Base-by-base conservation (phyloP, 768 basidiomycete species). In the Boletus reticulatus region DNA sequence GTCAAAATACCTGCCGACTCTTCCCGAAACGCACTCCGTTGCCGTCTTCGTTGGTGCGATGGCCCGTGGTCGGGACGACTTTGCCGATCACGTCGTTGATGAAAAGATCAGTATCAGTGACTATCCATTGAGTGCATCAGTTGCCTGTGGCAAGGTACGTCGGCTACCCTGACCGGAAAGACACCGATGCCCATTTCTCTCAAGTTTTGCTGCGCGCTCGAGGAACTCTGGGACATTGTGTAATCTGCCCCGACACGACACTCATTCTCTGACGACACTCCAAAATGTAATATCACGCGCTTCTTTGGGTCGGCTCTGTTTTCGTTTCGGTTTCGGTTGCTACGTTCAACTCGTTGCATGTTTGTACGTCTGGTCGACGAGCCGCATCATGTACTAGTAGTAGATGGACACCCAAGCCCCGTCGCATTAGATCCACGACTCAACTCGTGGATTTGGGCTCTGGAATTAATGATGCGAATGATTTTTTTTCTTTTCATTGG, bases 41-140 rank as follows among this genome's bases (percentile, higher is more conserved):
- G 94, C 93, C 17, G 90, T 99, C 52, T 97, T 98, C 63, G 94
- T 99, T 53, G 96, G 96, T 47, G 97, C 96, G 20, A 99, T 99
- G 96, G 96, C 96, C 7, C 80, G 96, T 55, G 96, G 96, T 12
- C 85, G 83, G 48, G 97, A 99, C 62, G 92, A 96, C 75, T 99
- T 99, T 76, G 97, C 97, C 14, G 97, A 99, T 73, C 88, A 83
- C 22, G 77, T 90, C 62, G 90, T 98, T 0, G 97, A 99, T 68
- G 87, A 96, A 74, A 99, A 99, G 76, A 94, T 98, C 64, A 85
- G 92, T 59, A 93, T 99, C 73, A 94, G 92, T 65, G 87, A 97
- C 64, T 99, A 95, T 73, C 83, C 92, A 3, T 75, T 97, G 46
- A 95, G 92, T 65, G 94, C 94, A 24, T 87, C 88, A 50, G 95